Conservation (phyloP, 257 asterid species). For the Gentiana straminea region DNA sequence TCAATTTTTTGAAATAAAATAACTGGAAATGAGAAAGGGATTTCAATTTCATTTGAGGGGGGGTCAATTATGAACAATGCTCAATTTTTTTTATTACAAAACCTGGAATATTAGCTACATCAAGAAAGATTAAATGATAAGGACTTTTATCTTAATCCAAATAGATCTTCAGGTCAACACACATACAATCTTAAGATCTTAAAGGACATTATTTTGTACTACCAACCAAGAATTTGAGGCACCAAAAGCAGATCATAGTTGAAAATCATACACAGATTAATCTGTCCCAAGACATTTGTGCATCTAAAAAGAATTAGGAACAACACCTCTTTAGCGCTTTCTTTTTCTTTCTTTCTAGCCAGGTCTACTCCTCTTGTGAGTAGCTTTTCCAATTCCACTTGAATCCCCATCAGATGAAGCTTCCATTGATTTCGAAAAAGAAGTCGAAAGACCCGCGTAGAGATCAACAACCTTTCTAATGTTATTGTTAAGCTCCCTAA, state of each 20-base stretch:
- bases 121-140: slow-evolving; percentile 16
- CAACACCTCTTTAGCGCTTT: neutral
- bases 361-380: slow-evolving; percentile 66
- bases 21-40: too few species aligned
- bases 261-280: neutral
- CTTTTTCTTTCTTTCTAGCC: slow-evolving; percentile 10
- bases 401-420: slow-evolving; percentile 79
- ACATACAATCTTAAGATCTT: slow-evolving; percentile 21
- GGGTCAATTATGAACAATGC: slow-evolving; percentile 6
- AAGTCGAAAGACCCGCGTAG: slow-evolving; percentile 64
- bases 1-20: neutral
- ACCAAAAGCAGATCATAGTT: slow-evolving; percentile 2
- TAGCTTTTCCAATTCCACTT: slow-evolving; percentile 42
- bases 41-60: neutral
- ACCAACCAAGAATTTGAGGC: neutral
- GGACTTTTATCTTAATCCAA: slow-evolving; percentile 27
- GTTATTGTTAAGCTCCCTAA: slow-evolving; percentile 74
- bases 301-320: slow-evolving; percentile 14
- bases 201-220: too few species aligned
- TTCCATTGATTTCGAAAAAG: slow-evolving; percentile 52
- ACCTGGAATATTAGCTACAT: neutral
- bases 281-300: slow-evolving; percentile 5
- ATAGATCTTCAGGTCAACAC: slow-evolving; percentile 28
- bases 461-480: slow-evolving; percentile 81
- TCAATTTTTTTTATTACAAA: slow-evolving; percentile 9